phyloP scores from a whole-genome alignment of 805 yeast genomes.

The Kockiozyma suomiensis region DNA sequence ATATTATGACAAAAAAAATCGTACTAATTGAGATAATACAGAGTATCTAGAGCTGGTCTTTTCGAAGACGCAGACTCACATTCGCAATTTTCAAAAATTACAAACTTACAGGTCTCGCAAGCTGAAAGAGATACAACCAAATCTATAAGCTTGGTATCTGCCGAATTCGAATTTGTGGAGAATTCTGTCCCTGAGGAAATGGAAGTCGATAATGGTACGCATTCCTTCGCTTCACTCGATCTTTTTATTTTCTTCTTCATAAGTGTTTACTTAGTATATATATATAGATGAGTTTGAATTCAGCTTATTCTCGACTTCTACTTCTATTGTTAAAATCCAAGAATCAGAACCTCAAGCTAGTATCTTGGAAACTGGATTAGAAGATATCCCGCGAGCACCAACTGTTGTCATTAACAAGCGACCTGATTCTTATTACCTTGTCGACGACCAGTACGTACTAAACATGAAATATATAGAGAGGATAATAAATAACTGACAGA shows the following conservation, averaged over 20 bases:
- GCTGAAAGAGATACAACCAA: not conserved
- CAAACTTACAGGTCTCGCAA: not conserved
- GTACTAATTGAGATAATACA: not conserved
- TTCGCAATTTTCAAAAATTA: no score
- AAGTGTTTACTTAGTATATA: not conserved
- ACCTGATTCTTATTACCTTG: slow-evolving; percentile 28
- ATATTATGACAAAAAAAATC: not conserved
- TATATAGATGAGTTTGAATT: slow-evolving; percentile 23
- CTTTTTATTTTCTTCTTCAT: not conserved
- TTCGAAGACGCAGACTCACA: not conserved
- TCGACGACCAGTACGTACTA: slow-evolving; percentile 13
- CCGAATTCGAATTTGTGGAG: slow-evolving; percentile 3
- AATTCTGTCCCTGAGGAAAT: not conserved
- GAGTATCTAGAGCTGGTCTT: not conserved
- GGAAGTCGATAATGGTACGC: not conserved
- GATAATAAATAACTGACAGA: not conserved
- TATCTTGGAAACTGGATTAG: not conserved
- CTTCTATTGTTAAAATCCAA: slow-evolving; percentile 13
- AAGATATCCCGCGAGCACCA: slow-evolving; percentile 13
- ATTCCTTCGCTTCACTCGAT: no score
- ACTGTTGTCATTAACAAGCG: slow-evolving; percentile 21
- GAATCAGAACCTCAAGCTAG: slow-evolving; percentile 3
- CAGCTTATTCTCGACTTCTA: slow-evolving; percentile 22
- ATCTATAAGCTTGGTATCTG: no score
- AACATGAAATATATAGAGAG: no score